These are phyloP conservation scores for Rickenella mellea DNA, from an alignment of 768 basidiomycete species.

Conservation along the genomic window DNA sequence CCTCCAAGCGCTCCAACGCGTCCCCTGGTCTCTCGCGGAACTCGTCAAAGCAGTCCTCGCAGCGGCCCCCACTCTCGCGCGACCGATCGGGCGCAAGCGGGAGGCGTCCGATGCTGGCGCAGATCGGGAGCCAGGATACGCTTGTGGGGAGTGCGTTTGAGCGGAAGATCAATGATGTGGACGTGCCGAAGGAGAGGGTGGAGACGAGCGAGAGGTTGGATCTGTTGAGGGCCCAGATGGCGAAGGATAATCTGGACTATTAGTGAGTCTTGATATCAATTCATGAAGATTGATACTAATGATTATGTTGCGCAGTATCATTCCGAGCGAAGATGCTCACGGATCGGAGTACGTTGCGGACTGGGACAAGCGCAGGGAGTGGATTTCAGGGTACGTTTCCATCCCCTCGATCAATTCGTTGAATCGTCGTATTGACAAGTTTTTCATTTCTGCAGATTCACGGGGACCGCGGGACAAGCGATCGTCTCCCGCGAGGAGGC, in stretches of 20 bases:
- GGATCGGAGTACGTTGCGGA: slow-evolving; percentile 73
- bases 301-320: slow-evolving; percentile 34
- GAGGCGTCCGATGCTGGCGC: slow-evolving; percentile 29
- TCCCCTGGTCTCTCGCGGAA: slow-evolving; percentile 3
- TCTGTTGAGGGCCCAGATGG: slow-evolving; percentile 57
- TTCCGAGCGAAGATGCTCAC: slow-evolving; percentile 78
- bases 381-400: slow-evolving; percentile 59
- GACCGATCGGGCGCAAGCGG: slow-evolving; percentile 5
- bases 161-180: slow-evolving; percentile 59
- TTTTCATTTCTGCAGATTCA: slow-evolving; percentile 32
- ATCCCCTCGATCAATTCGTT: neutral
- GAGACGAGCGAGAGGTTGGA: slow-evolving; percentile 55
- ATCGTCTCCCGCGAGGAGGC: slow-evolving; percentile 58
- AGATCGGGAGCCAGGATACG: slow-evolving; percentile 62
- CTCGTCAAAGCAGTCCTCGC: slow-evolving; percentile 7
- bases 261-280: slow-evolving; percentile 42
- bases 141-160: slow-evolving; percentile 68
- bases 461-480: slow-evolving; percentile 62
- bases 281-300: slow-evolving; percentile 5
- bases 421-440: slow-evolving; percentile 15
- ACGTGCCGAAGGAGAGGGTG: slow-evolving; percentile 37
- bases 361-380: slow-evolving; percentile 70
- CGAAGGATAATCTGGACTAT: slow-evolving; percentile 59
- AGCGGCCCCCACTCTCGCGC: slow-evolving; percentile 17
- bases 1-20: slow-evolving; percentile 9